Conservation (phyloP, 1,284 basidiomycete genomes). For the Phenoliferia sp. region DNA sequence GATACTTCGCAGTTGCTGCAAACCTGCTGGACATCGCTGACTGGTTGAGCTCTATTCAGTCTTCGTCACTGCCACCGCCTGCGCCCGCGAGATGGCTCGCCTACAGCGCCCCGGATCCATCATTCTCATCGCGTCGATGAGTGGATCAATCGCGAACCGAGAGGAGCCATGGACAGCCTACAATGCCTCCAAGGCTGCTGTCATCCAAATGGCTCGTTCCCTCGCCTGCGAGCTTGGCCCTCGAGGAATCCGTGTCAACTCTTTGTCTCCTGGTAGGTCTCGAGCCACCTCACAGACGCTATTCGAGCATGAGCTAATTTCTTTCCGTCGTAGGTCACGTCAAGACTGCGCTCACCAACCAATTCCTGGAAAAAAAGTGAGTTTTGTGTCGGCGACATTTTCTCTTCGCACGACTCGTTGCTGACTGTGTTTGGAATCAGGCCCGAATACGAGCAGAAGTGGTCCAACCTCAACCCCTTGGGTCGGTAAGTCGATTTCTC, state of each 20-base stretch:
- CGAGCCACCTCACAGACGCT: no score
- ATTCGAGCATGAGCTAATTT: neutral
- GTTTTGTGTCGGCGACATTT: no score
- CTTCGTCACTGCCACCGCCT: neutral
- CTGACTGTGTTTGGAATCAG: neutral
- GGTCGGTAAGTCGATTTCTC: neutral
- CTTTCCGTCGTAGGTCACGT: neutral
- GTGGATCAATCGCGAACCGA: neutral
- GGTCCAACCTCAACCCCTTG: constrained; percentile 2
- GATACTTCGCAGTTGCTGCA: no score
- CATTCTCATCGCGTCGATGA: neutral
- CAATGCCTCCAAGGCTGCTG: neutral
- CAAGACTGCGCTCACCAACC: neutral
- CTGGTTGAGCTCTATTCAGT: neutral
- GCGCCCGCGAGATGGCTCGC: neutral
- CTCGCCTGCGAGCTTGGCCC: neutral
- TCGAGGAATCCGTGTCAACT: neutral
- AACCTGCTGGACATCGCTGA: no score
- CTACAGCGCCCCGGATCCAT: neutral
- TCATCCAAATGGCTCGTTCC: constrained; percentile 1
- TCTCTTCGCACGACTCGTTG: no score
- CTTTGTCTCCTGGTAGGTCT: neutral
- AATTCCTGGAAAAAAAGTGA: no score
- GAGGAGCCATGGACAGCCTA: neutral
- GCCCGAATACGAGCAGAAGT: neutral